phyloP scores from a whole-genome alignment of 768 basidiomycete genomes.

The Lyophyllum shimeji region DNA sequence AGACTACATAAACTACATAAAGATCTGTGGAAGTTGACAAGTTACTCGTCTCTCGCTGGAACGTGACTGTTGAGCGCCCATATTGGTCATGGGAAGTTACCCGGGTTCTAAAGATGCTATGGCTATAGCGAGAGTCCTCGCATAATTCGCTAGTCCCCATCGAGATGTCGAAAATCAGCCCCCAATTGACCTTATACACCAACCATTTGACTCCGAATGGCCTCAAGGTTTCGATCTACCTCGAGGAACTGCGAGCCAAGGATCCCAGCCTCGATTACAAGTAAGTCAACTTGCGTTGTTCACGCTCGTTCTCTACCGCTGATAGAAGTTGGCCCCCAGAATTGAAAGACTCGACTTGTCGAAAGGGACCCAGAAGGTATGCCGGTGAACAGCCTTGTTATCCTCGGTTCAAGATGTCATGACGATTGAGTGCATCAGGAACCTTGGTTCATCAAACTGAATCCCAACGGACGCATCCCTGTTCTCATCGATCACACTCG shows the following conservation, averaged over 20 bases:
- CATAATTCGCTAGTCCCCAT: not conserved
- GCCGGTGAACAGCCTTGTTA: not conserved
- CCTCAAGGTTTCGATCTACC: conserved; percentile 21
- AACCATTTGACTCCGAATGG: conserved; percentile 24
- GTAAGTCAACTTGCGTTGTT: not conserved
- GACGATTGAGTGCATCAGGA: conserved; percentile 30
- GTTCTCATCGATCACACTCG: conserved; percentile 60
- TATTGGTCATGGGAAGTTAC: not conserved
- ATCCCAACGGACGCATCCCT: conserved; percentile 76
- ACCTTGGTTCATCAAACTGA: conserved; percentile 73
- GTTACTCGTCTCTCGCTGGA: not conserved
- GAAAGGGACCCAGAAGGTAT: conserved; percentile 13
- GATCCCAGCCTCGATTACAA: conserved; percentile 10
- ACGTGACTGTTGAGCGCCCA: not conserved
- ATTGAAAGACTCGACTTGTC: conserved; percentile 12
- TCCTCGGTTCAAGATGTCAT: not conserved
- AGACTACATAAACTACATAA: not conserved
- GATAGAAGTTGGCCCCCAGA: not conserved
- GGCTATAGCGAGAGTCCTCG: too few relatives aligned
- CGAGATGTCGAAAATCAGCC: conserved; percentile 2
- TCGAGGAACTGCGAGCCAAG: conserved; percentile 14
- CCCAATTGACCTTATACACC: conserved; percentile 13
- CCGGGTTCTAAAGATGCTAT: too few relatives aligned
- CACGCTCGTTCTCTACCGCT: too few relatives aligned
- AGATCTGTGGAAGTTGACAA: not conserved